Base-by-base conservation (phyloP, 2,329 filamentous ascomycete species). In the Cordyceps cicadae region DNA sequence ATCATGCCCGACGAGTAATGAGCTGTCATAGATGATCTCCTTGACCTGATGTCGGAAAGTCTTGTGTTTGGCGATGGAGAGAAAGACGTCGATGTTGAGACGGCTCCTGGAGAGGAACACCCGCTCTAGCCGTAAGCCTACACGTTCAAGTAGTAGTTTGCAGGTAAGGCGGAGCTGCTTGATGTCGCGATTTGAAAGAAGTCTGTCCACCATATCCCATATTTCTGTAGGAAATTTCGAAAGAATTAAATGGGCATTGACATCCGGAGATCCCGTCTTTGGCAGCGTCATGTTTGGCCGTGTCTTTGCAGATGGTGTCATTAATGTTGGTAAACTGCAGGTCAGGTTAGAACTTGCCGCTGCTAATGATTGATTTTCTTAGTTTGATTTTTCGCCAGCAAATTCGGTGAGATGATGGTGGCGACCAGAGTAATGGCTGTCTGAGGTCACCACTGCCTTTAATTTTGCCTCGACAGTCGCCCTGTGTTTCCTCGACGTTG, bases 111-210 rank as follows among this genome's bases (percentile, higher is more conserved):
- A n/a, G 39, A 43, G 15, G n/a, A 15, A 43, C 14, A 43, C 39
- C n/a, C 39, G 39, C 39, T 17, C 39, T 43, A 43, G 14, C 15
- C 39, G 39, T 17, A 43, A 43, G 3, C 14, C 4, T n/a, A 8
- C 15, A 15, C 2, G n/a, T 2, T n/a, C 5, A 5, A 5, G 6
- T 3, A n/a, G 2, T n/a, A 4, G 2, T 6, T n/a, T 4, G 14
- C 39, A 17, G 6, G 39, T 7, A 3, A 4, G 39, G 6, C 39
- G 39, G 15, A 43, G 39, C 5, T 43, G n/a, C 14, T 43, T 43
- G 39, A 43, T n/a, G 15, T 43, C 39, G 14, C 3, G 34, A 12
- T 2, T 14, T 14, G 34, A 11, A 14, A 37, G 34, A 11, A 14
- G 9, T 2, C 12, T 37, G 34, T 37, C 1, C 3, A 14, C 5